A percentile compares a stretch with the other conserved stretches of the same genome.
Evolutionary conservation across 768 basidiomycete genomes (phyloP).

Genomic region (Rhizopogon roseolus): DNA sequence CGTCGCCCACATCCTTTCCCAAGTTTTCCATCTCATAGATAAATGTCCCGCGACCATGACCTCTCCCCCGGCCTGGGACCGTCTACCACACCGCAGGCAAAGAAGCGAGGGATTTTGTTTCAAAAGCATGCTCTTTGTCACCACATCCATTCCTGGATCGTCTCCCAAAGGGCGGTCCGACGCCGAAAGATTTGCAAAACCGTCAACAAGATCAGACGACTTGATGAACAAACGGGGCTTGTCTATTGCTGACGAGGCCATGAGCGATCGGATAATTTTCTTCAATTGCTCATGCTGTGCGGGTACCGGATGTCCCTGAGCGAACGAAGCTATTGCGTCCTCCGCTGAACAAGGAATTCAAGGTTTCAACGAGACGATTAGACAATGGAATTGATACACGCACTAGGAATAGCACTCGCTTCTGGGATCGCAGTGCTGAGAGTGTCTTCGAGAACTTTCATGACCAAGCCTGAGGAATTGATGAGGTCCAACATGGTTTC

Average conservation of each 20-base stretch:
- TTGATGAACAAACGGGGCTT: conserved; percentile 71
- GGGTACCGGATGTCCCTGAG: conserved; percentile 53
- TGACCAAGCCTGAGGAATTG: conserved; percentile 59
- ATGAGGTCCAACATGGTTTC: conserved; percentile 59
- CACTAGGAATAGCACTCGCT: conserved; percentile 14
- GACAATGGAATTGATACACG: conserved; percentile 5
- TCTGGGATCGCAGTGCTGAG: conserved; percentile 34
- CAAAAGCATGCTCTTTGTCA: conserved; percentile 54
- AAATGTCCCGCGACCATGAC: conserved; percentile 23
- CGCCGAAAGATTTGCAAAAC: conserved; percentile 39
- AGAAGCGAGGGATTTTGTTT: conserved; percentile 32
- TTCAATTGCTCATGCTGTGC: conserved; percentile 39
- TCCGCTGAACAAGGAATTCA: conserved; percentile 34
- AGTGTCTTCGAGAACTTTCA: conserved; percentile 44
- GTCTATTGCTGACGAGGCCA: conserved; percentile 46
- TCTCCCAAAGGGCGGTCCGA: conserved; percentile 32
- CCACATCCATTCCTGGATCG: conserved; percentile 46
- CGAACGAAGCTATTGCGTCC: conserved; percentile 47
- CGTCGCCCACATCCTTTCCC: conserved; percentile 57
- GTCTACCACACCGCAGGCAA: conserved; percentile 64
- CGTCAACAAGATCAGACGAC: conserved; percentile 65
- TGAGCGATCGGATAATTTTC: conserved; percentile 42
- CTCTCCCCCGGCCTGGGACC: conserved; percentile 40
- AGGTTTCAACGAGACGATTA: neutral
- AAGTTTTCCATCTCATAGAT: conserved; percentile 50